phyloP scores from a whole-genome alignment of 78 protist genomes.

The Dictyostelium capitatum region DNA sequence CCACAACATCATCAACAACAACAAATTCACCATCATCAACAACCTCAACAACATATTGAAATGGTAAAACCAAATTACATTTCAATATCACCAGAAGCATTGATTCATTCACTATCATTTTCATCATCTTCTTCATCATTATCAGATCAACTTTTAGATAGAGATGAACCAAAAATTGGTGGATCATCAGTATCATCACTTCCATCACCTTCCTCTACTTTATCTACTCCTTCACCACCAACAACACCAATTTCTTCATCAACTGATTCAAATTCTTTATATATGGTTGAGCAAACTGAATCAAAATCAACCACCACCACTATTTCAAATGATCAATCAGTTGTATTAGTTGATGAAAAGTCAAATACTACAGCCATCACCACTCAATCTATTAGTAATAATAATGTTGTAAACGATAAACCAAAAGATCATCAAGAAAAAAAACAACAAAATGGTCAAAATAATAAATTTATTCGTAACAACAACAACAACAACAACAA shows the following conservation, averaged over 20 bases:
- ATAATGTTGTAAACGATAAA: neutral
- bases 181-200: conserved; percentile 6
- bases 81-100: conserved; percentile 43
- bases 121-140: neutral
- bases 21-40: neutral
- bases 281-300: neutral
- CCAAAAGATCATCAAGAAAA: conserved; percentile 8
- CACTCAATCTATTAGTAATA: neutral
- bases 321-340: neutral
- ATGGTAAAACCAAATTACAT: conserved; percentile 34
- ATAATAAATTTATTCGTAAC: neutral
- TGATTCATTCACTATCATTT: conserved; percentile 16
- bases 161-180: neutral
- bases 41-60: neutral
- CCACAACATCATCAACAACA: neutral
- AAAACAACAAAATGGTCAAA: neutral
- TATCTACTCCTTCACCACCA: conserved; percentile 42
- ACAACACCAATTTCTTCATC: neutral
- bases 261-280: conserved; percentile 13
- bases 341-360: too few species aligned
- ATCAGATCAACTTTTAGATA: conserved; percentile 1
- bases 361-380: neutral
- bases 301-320: neutral
- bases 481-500: neutral
- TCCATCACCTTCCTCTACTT: conserved; percentile 3